A percentile compares a stretch with the other conserved stretches of the same genome.
phyloP scores from a whole-genome alignment of 768 basidiomycete species.

The Terana coerulea region DNA sequence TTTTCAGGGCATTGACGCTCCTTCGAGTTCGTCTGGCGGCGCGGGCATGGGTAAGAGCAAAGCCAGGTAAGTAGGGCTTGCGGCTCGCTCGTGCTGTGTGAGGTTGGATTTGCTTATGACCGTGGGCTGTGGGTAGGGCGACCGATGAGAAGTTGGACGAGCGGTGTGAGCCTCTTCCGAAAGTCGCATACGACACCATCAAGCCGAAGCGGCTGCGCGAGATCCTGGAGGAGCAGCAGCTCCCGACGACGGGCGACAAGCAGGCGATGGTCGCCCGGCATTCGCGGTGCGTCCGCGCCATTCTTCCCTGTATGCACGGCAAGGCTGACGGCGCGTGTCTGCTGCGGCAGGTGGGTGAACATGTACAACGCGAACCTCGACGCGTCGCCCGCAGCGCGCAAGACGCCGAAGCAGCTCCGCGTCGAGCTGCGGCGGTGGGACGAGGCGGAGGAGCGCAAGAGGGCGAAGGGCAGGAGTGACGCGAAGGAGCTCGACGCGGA shows the following conservation, averaged over 20 bases:
- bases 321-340: too few species aligned
- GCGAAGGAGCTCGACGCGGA: conserved; percentile 18
- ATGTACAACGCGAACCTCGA: conserved; percentile 72
- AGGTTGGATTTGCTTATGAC: conserved; percentile 11
- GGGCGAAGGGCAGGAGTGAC: conserved; percentile 36
- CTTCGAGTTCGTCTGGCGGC: not conserved
- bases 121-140: too few species aligned
- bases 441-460: conserved; percentile 32
- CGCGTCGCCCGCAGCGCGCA: conserved; percentile 41
- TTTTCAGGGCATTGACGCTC: conserved; percentile 10
- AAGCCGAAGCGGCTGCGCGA: conserved; percentile 60
- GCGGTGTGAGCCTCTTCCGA: conserved; percentile 48
- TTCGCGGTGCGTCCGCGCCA: conserved; percentile 39
- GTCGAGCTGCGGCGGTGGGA: conserved; percentile 59
- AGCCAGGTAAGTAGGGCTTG: too few species aligned
- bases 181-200: conserved; percentile 59
- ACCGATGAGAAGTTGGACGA: conserved; percentile 21
- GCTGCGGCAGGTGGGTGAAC: conserved; percentile 57
- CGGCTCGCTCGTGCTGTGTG: not conserved
- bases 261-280: conserved; percentile 52
- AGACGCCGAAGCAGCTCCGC: conserved; percentile 42
- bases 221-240: conserved; percentile 45
- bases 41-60: conserved; percentile 14
- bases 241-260: conserved; percentile 52
- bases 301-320: not conserved